These are phyloP conservation scores for Penicillium chermesinum DNA, from an alignment of 495 filamentous ascomycete genomes.

Conservation along the genomic window DNA sequence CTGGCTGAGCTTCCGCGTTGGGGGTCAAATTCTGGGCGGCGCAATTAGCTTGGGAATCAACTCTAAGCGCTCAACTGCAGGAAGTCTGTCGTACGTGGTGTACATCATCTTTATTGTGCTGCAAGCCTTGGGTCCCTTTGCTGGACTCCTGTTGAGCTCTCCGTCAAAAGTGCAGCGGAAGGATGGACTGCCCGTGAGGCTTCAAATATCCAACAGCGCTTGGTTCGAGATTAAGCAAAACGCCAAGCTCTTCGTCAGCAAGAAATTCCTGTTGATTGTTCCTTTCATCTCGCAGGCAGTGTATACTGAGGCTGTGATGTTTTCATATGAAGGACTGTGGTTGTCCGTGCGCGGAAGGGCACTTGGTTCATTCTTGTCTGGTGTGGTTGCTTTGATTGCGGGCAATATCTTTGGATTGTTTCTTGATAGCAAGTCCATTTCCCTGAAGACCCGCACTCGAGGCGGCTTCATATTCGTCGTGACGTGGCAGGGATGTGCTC, in stretches of 20 bases:
- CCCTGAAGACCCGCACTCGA: slow-evolving; percentile 45
- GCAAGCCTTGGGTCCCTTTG: slow-evolving; percentile 52
- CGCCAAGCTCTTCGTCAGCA: slow-evolving; percentile 44
- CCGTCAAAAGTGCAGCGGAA: slow-evolving; percentile 52
- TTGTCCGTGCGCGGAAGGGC: slow-evolving; percentile 59
- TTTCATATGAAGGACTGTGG: slow-evolving; percentile 56
- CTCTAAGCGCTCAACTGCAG: slow-evolving; percentile 43
- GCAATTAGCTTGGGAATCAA: slow-evolving; percentile 61
- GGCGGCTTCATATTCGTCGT: slow-evolving; percentile 42
- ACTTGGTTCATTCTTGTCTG: slow-evolving; percentile 56
- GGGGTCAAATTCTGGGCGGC: slow-evolving; percentile 60
- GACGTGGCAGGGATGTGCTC: slow-evolving; percentile 55
- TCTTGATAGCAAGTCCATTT: slow-evolving; percentile 46
- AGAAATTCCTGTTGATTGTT: slow-evolving; percentile 51
- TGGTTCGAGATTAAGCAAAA: slow-evolving; percentile 50
- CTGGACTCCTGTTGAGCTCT: slow-evolving; percentile 48
- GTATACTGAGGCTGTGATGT: slow-evolving; percentile 58
- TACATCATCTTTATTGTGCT: slow-evolving; percentile 58
- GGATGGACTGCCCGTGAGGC: slow-evolving; percentile 48
- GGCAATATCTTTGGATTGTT: slow-evolving; percentile 54
- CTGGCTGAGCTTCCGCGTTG: slow-evolving; percentile 58
- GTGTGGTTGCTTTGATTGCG: slow-evolving; percentile 51
- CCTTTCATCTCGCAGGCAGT: slow-evolving; percentile 58
- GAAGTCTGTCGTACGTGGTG: slow-evolving; percentile 57
- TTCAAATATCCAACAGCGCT: slow-evolving; percentile 43